Percentiles rank a stretch among this genome's conserved stretches.
These are phyloP conservation scores for Magnolia kwangsiensis DNA, from an alignment of 164 flowering plant genomes.

Conservation along the genomic window DNA sequence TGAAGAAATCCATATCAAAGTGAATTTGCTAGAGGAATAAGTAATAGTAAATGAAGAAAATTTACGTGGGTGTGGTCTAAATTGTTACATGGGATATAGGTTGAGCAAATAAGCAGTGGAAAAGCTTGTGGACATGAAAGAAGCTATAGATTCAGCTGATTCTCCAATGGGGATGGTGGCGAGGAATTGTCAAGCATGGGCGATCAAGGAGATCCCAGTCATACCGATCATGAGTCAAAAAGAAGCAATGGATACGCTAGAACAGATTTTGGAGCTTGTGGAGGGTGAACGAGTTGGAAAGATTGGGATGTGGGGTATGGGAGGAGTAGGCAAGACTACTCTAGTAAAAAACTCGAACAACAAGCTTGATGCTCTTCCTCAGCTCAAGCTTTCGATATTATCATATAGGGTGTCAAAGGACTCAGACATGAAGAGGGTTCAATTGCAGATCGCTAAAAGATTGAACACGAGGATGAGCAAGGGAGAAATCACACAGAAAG, in stretches of 20 bases:
- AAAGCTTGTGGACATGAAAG: too few relatives aligned
- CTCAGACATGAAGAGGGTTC: neutral
- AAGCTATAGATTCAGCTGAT: too few relatives aligned
- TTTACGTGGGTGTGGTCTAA: too few relatives aligned
- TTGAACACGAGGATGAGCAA: neutral
- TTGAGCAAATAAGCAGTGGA: too few relatives aligned
- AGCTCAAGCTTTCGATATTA: neutral
- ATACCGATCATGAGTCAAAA: neutral
- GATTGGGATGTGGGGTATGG: conserved; percentile 10
- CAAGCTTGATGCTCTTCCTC: neutral
- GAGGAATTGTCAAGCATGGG: too few relatives aligned
- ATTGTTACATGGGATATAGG: too few relatives aligned
- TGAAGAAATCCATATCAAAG: too few relatives aligned
- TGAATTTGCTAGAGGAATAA: too few relatives aligned
- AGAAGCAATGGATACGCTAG: neutral
- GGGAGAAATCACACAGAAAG: neutral
- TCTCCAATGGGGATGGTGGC: too few relatives aligned
- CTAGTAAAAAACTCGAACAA: neutral
- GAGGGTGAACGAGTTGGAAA: neutral
- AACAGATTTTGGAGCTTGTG: neutral
- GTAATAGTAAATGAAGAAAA: too few relatives aligned
- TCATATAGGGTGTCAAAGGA: neutral
- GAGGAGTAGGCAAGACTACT: conserved; percentile 11
- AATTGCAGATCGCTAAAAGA: neutral
- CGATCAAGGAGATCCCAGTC: too few relatives aligned